Evolutionary conservation across 2,329 filamentous ascomycete genomes (phyloP), one percentile per base, ranked within the genome.

Genomic region (Tolypocladium endophyticum): DNA sequence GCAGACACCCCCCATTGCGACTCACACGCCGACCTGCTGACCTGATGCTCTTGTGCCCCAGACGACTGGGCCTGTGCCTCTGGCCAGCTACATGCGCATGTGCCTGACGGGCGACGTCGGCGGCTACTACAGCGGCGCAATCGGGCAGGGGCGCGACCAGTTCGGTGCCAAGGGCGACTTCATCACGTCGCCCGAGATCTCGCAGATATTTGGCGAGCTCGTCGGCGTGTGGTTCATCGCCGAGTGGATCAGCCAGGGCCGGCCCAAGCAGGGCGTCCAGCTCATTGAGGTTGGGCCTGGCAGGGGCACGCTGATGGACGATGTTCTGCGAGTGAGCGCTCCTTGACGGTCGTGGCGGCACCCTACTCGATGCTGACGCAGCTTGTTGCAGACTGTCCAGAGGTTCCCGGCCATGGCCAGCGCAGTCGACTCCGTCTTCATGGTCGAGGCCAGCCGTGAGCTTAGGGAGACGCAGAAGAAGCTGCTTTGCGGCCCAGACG

Each of bases 31-130:
- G 25, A 5, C 47, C 9, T 23, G 50, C 50, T 53, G 50, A 53
- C 50, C 23, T 38, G 57, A 28, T 43, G 47, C 4, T 28, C 43
- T 30, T 33, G n/a, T 53, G 50, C 20, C n/a, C 45, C 79, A 79
- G 77, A 75, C 88, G 47, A 97, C 94, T 14, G 94, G 94, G 0
- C 93, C 94, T 4, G 86, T 97, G 35, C 90, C 94, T 0, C 83
- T 99, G 62, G 92, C 94, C 6, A 88, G 91, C 58, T 99, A 92
- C 73, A 99, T 99, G 94, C 92, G 94, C 71, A 96, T 97, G 87
- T 97, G 93, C 72, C 84, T 99, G 64, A 99, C 94, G 0, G 89
- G 90, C 14, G 90, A 94, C 62, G 77, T 91, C 45, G 92, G 91
- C 61, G 94, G 94, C 58, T 99, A 99, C 77, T 99, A 99, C 75